Percentiles rank a stretch among this genome's conserved stretches.
phyloP scores from a whole-genome alignment of 768 basidiomycete genomes.

The Serendipita sp. region DNA sequence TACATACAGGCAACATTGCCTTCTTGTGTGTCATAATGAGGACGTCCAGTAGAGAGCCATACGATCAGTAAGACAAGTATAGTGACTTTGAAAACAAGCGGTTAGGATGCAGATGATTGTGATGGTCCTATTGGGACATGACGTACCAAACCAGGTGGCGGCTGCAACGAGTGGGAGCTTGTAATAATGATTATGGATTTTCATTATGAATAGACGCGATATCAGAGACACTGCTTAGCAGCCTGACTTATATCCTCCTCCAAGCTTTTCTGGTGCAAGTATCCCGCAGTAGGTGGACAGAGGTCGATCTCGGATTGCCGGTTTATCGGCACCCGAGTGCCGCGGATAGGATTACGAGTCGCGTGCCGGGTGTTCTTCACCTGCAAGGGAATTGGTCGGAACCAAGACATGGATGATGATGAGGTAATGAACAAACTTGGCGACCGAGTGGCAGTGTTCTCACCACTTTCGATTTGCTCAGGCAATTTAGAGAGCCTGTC shows the following conservation, averaged over 20 bases:
- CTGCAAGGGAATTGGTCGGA: no score
- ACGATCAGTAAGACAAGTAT: slow-evolving; percentile 54
- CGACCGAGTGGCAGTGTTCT: no score
- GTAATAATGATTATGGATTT: slow-evolving; percentile 5
- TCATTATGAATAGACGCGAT: neutral
- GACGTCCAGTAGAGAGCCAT: slow-evolving; percentile 51
- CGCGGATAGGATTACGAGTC: neutral
- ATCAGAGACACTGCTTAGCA: neutral
- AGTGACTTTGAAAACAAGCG: slow-evolving; percentile 17
- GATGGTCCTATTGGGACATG: neutral
- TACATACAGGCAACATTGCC: slow-evolving; percentile 5
- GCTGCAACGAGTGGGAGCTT: slow-evolving; percentile 5
- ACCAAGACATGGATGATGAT: no score
- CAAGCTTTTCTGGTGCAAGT: neutral
- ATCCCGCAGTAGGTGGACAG: neutral
- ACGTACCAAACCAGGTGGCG: slow-evolving; percentile 14
- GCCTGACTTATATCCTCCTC: neutral
- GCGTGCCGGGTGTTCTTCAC: neutral
- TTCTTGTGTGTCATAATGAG: slow-evolving; percentile 25
- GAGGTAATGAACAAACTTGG: no score
- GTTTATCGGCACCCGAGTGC: neutral
- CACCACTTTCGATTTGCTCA: no score
- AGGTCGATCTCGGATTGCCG: neutral
- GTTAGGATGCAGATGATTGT: neutral
- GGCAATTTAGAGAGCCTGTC: no score